Evolutionary conservation across 164 flowering plant species (phyloP), one percentile per base, ranked within the genome.

Genomic region (Euptelea pleiosperma): DNA sequence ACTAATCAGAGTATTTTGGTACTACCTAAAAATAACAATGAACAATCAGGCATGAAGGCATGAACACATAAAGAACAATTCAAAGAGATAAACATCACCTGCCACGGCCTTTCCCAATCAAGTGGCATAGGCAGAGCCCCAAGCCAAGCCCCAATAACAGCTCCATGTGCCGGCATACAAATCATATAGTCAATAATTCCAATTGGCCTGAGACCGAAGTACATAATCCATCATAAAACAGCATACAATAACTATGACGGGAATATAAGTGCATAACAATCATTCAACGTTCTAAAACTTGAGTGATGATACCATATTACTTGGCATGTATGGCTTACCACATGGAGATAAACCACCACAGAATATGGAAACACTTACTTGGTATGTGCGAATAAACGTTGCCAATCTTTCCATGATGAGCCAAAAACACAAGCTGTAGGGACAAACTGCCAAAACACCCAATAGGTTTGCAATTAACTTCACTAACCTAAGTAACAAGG

Each of bases 61-160:
- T n/a, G n/a, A n/a, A n/a, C n/a, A n/a, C n/a, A n/a, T n/a, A n/a
- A n/a, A n/a, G n/a, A n/a, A n/a, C n/a, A n/a, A 22, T 18, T 52
- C 22, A 18, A 28, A 28, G 16, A 14, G 41, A 63, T 25, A 29
- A 35, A 54, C 8, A 44, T 43, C 76, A 92, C 98, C 96, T 93
- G 97, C 99, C 99, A 93, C 34, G 86, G 86, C 66, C 96, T 83
- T 64, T 90, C 99, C 96, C 99, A 93, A 62, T 93, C 99, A 66
- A 93, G 96, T 24, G 97, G 99, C 97, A 90, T 93, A 25, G 96
- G 97, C 96, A 95, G 90, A 43, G 99, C 97, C 41, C 99, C 99
- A 76, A 93, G 74, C 99, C 99, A 93, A 44, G 92, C 91, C 51
- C 99, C 99, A 60, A 90, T 73, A 58, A 85, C 62, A 63, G 97